These are phyloP conservation scores for Neostapfia colusana DNA, from an alignment of 176 grass and related monocot species.

Conservation along the genomic window DNA sequence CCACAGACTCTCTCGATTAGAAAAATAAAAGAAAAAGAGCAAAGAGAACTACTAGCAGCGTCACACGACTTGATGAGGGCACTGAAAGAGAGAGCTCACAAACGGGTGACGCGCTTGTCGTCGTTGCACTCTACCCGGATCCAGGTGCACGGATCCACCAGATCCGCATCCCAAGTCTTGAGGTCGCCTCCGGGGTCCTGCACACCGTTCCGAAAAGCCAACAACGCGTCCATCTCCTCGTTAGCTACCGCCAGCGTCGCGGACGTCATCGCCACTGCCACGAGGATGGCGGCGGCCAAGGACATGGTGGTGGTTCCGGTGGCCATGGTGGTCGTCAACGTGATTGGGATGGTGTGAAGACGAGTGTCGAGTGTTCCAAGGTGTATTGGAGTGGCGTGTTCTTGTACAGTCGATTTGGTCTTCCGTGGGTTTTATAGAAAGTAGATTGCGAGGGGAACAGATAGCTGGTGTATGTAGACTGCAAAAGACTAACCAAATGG, in stretches of 20 bases:
- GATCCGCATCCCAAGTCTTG: constrained; percentile 49
- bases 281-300: not conserved
- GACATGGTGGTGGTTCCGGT: constrained; percentile 15
- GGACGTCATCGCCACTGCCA: not conserved
- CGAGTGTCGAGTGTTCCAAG: not conserved
- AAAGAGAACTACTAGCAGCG: too few species aligned
- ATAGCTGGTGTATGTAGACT: too few species aligned
- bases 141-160: constrained; percentile 82
- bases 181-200: constrained; percentile 52
- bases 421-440: not conserved
- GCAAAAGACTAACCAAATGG: too few species aligned
- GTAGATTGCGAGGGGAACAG: not conserved
- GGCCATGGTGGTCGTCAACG: constrained; percentile 4
- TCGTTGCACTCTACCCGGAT: constrained; percentile 49
- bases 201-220: constrained; percentile 36
- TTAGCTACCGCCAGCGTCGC: constrained; percentile 3
- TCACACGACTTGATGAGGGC: too few species aligned
- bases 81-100: constrained; percentile 54
- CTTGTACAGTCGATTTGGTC: not conserved
- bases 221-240: constrained; percentile 48
- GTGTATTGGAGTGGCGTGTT: not conserved
- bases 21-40: too few species aligned
- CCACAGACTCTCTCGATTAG: not conserved
- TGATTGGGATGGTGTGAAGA: not conserved
- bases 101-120: constrained; percentile 50